Evolutionary conservation across 352 stramenopile genomes (phyloP).

Genomic region (Phytophthora cryptogea): DNA sequence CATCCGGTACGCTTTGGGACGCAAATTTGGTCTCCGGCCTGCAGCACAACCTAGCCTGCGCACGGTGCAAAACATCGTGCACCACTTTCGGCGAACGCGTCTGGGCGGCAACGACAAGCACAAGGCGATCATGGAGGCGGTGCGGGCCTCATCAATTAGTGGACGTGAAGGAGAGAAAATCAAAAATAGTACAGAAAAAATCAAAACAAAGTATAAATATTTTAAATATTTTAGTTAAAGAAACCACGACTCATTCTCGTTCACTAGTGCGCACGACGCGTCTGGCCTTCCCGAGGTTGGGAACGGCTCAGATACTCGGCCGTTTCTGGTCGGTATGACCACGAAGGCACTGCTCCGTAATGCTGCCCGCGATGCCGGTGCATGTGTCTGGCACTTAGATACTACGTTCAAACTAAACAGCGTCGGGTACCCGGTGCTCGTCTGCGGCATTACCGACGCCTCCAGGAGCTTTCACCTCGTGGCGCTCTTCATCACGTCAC

Average conservation of each 20-base stretch:
- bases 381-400: not conserved
- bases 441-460: conserved; percentile 1
- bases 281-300: not conserved
- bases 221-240: too few species aligned
- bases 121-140: not conserved
- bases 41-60: not conserved
- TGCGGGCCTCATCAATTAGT: too few species aligned
- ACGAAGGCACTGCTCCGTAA: conserved; percentile 2
- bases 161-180: conserved; percentile 12
- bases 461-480: not conserved
- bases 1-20: conserved; percentile 2
- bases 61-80: conserved; percentile 15
- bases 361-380: not conserved
- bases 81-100: not conserved
- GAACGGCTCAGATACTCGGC: not conserved
- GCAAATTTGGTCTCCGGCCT: conserved; percentile 1
- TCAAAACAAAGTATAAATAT: too few species aligned
- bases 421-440: conserved; percentile 6
- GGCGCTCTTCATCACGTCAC: conserved; percentile 6
- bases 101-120: conserved; percentile 7
- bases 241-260: conserved; percentile 9
- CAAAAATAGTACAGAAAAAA: too few species aligned
- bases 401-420: conserved; percentile 10
- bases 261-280: not conserved
- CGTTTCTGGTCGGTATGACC: conserved; percentile 7